phyloP scores from a whole-genome alignment of 2,329 filamentous ascomycete species.

The Phaeoacremonium minimum region DNA sequence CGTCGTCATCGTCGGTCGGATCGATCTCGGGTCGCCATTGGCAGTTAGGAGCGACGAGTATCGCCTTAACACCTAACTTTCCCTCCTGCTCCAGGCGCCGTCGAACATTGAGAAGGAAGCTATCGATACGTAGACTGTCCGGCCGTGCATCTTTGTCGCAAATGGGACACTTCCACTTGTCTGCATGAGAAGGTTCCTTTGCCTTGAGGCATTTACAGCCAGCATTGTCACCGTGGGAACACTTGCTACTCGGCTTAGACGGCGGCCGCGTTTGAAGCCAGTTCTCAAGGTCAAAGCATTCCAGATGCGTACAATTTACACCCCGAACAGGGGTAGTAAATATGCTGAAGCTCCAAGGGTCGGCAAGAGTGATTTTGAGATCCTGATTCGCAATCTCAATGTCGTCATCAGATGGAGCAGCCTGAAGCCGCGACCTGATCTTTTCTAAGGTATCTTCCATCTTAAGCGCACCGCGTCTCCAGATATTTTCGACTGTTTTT shows the following conservation, averaged over 20 bases:
- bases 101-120: conserved; percentile 65
- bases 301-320: conserved; percentile 65
- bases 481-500: conserved; percentile 34
- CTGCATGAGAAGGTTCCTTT: conserved; percentile 50
- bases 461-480: conserved; percentile 29
- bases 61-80: conserved; percentile 49
- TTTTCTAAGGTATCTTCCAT: conserved; percentile 45
- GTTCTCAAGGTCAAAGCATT: conserved; percentile 86
- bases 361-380: conserved; percentile 59
- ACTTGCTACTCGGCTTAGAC: conserved; percentile 30
- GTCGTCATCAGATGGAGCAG: conserved; percentile 48
- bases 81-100: conserved; percentile 43
- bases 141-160: conserved; percentile 77
- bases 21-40: conserved; percentile 51
- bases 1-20: conserved; percentile 21
- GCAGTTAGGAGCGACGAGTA: conserved; percentile 61
- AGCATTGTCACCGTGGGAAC: conserved; percentile 22
- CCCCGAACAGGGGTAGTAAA: conserved; percentile 72
- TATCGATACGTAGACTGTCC: conserved; percentile 64
- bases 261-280: conserved; percentile 66
- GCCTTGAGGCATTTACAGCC: conserved; percentile 29
- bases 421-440: conserved; percentile 48
- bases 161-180: conserved; percentile 84
- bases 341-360: conserved; percentile 62
- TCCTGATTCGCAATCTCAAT: conserved; percentile 53